Conservation (phyloP, 305 asterid species). For the Fraxinus xanthoxyloides region DNA sequence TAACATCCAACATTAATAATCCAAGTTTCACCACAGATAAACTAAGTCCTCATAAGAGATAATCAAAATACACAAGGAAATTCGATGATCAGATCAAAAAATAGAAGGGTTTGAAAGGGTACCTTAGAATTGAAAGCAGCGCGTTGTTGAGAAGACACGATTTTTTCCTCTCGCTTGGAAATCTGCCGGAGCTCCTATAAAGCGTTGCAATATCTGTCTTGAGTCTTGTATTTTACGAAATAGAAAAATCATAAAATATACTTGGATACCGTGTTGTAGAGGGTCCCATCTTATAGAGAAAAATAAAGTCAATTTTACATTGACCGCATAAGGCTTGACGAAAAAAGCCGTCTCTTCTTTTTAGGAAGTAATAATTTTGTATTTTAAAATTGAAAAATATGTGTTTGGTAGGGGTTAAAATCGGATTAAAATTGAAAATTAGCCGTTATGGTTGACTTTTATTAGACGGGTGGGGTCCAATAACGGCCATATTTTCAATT, state of each 20-base stretch:
- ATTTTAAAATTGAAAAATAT: too few relatives aligned
- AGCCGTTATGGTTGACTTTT: too few relatives aligned
- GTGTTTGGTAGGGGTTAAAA: too few relatives aligned
- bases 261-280: too few relatives aligned
- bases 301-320: too few relatives aligned
- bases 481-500: too few relatives aligned
- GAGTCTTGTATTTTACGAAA: neutral
- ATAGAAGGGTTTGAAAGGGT: neutral
- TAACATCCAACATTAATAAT: neutral
- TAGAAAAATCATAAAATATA: neutral
- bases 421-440: too few relatives aligned
- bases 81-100: neutral
- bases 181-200: neutral
- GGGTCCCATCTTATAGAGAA: too few relatives aligned
- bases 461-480: too few relatives aligned
- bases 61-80: neutral
- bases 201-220: neutral
- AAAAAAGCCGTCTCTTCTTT: too few relatives aligned
- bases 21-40: neutral
- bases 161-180: neutral
- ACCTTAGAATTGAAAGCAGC: conserved; percentile 30
- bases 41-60: neutral
- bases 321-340: too few relatives aligned
- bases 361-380: too few relatives aligned
- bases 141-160: neutral